Percentiles rank a stretch among this genome's conserved stretches.
Conservation (phyloP, 352 stramenopile species). For the Globisporangium splendens region DNA sequence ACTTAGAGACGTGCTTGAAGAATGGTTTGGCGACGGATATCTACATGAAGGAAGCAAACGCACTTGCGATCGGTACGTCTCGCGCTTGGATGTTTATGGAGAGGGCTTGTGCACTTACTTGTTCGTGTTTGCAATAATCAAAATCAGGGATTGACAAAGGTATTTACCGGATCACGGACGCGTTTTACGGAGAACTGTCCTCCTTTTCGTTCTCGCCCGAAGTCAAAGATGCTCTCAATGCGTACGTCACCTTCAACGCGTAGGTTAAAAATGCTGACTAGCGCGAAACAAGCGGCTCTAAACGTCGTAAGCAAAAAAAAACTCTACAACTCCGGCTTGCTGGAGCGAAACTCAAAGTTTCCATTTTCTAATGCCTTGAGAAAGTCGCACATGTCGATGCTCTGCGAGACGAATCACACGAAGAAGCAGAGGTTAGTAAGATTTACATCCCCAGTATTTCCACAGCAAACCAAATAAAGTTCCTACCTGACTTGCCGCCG, state of each 20-base stretch:
- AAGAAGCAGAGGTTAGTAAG: too few relatives aligned
- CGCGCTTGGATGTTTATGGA: background rate
- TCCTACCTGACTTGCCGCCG: conserved; percentile 26
- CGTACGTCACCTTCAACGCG: conserved; percentile 41
- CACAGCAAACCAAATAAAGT: background rate
- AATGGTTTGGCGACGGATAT: conserved; percentile 50
- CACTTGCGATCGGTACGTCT: conserved; percentile 47
- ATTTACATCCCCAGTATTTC: background rate
- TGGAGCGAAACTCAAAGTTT: conserved; percentile 30
- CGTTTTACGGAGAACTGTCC: conserved; percentile 60
- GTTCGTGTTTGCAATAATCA: conserved; percentile 1
- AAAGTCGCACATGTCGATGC: conserved; percentile 48
- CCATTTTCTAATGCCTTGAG: conserved; percentile 28
- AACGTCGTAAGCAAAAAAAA: too few relatives aligned
- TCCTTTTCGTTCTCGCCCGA: conserved; percentile 46
- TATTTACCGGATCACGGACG: conserved; percentile 72
- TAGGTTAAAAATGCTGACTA: conserved; percentile 19
- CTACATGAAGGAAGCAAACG: conserved; percentile 58
- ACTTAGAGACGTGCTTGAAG: conserved; percentile 71
- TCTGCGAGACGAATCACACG: conserved; percentile 7
- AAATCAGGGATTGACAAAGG: conserved; percentile 64
- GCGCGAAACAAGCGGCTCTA: too few relatives aligned
- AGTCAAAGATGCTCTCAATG: conserved; percentile 44
- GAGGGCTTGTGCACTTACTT: too few relatives aligned
- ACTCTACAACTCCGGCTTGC: too few relatives aligned